Evolutionary conservation across 2,329 filamentous ascomycete genomes (phyloP).

Genomic region (Scedosporium apiospermum): DNA sequence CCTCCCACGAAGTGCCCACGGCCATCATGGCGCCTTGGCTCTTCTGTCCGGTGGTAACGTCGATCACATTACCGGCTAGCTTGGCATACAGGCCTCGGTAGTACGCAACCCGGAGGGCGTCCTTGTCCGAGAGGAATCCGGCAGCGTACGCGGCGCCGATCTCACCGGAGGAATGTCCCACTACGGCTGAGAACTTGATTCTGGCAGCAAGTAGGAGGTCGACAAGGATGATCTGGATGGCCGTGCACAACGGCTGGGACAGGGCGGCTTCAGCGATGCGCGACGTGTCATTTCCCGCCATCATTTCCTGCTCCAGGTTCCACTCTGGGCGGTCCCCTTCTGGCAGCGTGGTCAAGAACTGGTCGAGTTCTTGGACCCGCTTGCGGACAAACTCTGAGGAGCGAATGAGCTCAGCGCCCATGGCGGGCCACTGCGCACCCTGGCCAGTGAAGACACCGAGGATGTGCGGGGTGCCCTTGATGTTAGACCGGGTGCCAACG

Average conservation of each 20-base stretch:
- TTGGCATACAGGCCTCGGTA: conserved; percentile 17
- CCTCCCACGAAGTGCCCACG: conserved; percentile 2
- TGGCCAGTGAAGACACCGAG: conserved; percentile 23
- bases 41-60: not conserved
- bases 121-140: conserved; percentile 12
- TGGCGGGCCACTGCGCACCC: conserved; percentile 22
- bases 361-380: not conserved
- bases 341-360: conserved; percentile 13
- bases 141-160: conserved; percentile 37
- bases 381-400: not conserved
- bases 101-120: conserved; percentile 22
- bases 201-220: conserved; percentile 33
- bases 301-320: conserved; percentile 27
- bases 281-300: conserved; percentile 21
- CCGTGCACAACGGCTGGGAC: conserved; percentile 32
- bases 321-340: conserved; percentile 22
- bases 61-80: conserved; percentile 6
- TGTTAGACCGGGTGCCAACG: conserved; percentile 26
- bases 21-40: conserved; percentile 21
- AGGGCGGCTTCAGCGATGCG: conserved; percentile 27
- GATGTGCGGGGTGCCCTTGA: conserved; percentile 8
- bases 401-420: conserved; percentile 19
- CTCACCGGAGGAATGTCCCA: conserved; percentile 38
- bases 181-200: conserved; percentile 26
- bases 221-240: conserved; percentile 36